Base-by-base conservation (phyloP, 129 eudicot species). In the Pulicaria dysenterica region DNA sequence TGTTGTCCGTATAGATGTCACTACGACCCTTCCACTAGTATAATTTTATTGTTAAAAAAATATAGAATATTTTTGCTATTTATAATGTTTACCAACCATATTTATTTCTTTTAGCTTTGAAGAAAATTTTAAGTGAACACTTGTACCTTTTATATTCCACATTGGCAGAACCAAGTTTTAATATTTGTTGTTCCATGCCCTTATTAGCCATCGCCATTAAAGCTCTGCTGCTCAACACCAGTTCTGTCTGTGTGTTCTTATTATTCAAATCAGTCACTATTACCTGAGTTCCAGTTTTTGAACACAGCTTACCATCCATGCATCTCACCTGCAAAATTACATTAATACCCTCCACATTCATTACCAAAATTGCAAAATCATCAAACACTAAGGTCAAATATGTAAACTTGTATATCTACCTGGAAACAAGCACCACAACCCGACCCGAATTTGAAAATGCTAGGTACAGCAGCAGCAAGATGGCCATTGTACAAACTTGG, bases 361-460 rank as follows among this genome's bases (percentile, higher is more conserved):
- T 46, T 43, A 40, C 14, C 62, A 57, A 57, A 43, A 31, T 64
- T 9, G 16, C 62, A 57, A 57, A 43, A 31, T 64, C 13, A 37
- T 34, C 6, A 71, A 56, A 53, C 17, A 57, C 4, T 4, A 6
- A 53, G 50, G 63, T 59, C 72, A 68, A 15, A 81, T 19, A 40
- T 70, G 49, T 70, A 64, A 56, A 40, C 31, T 24, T 24, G 31
- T 24, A 24, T 34, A 34, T 14, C 2, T 41, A 87, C 94, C 89
- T 84, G 88, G 70, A 84, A 90, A 67, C 96, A 90, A 14, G 96
- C 89, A 38, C 96, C 96, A 73, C 96, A 90, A 31, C 89, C 88
- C 71, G 89, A 86, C 68, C 96, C 94, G 12, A 61, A 58, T 81
- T 83, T 85, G 82, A 72, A 90, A 5, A 90, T 68, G 70, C 82